Percentiles rank a stretch among this genome's conserved stretches.
These are phyloP conservation scores for Candida methanosorbosa DNA, from an alignment of 805 yeast species.

Conservation along the genomic window DNA sequence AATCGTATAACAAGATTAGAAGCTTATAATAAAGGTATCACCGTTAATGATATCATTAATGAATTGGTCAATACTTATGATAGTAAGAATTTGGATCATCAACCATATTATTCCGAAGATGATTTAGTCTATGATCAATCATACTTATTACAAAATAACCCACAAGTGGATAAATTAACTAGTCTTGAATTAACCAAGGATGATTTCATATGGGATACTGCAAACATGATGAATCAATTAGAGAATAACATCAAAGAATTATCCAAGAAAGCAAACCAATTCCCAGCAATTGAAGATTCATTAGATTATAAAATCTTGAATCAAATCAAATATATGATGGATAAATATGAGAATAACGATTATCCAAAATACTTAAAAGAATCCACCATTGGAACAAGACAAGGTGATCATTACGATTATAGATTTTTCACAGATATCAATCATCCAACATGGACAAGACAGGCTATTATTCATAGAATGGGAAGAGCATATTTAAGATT, in stretches of 20 bases:
- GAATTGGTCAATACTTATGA: slow-evolving; percentile 4
- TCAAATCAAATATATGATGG: slow-evolving; percentile 10
- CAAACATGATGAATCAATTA: slow-evolving; percentile 9
- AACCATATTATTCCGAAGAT: slow-evolving; percentile 5
- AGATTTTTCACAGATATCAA: slow-evolving; percentile 41
- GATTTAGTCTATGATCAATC: slow-evolving; percentile 14
- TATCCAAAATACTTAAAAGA: slow-evolving; percentile 29
- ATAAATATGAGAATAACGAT: slow-evolving; percentile 5
- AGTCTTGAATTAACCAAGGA: slow-evolving; percentile 7
- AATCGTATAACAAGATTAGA: slow-evolving; percentile 3
- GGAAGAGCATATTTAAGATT: slow-evolving; percentile 46
- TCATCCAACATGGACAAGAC: slow-evolving; percentile 30
- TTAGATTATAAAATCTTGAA: slow-evolving; percentile 13
- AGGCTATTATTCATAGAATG: slow-evolving; percentile 34
- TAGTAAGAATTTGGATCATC: slow-evolving; percentile 5
- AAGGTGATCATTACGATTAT: slow-evolving; percentile 41
- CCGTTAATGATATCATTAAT: slow-evolving; percentile 5
- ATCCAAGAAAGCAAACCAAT: background rate
- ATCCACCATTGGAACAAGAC: slow-evolving; percentile 15
- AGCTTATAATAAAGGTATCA: slow-evolving; percentile 13
- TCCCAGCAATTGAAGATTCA: slow-evolving; percentile 3
- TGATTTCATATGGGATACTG: slow-evolving; percentile 19
- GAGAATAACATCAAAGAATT: slow-evolving; percentile 2
- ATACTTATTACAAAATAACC: slow-evolving; percentile 5
- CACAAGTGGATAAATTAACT: slow-evolving; percentile 7